Conservation (phyloP, 2,329 filamentous ascomycete species). For the Monosporascus sp. region DNA sequence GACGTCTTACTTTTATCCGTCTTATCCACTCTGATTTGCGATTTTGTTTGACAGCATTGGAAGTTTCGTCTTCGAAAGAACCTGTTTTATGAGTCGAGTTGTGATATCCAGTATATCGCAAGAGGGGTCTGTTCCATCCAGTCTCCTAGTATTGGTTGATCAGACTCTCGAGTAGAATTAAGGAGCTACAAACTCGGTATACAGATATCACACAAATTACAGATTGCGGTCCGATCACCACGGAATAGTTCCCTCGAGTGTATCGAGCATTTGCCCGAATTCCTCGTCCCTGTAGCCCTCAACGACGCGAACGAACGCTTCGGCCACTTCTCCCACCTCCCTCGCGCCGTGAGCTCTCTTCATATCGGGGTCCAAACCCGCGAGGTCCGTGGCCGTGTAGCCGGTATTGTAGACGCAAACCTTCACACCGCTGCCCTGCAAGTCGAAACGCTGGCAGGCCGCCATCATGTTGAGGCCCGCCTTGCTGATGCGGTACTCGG, state of each 20-base stretch:
- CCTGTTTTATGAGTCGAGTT: no score
- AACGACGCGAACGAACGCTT: slow-evolving; percentile 1
- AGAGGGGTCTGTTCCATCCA: no score
- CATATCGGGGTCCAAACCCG: slow-evolving; percentile 3
- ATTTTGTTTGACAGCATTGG: no score
- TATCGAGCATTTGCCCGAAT: slow-evolving; percentile 1
- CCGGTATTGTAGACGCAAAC: slow-evolving; percentile 13
- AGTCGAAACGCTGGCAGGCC: slow-evolving; percentile 13
- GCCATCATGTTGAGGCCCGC: slow-evolving; percentile 15
- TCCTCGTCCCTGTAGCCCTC: slow-evolving; percentile 1
- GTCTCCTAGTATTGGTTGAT: no score
- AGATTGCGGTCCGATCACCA: neutral
- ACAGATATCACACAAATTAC: no score
- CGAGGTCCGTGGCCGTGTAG: slow-evolving; percentile 12
- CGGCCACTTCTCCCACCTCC: neutral
- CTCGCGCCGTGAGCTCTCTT: neutral
- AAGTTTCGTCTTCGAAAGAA: no score
- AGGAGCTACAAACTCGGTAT: no score
- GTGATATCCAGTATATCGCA: no score
- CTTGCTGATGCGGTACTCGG: slow-evolving; percentile 13
- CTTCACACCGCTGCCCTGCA: slow-evolving; percentile 10
- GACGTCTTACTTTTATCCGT: no score
- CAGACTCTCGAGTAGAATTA: no score
- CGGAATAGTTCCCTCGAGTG: neutral
- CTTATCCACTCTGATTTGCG: no score